phyloP scores from a whole-genome alignment of 2,329 filamentous ascomycete genomes.

The Ophiocordyceps unilateralis region DNA sequence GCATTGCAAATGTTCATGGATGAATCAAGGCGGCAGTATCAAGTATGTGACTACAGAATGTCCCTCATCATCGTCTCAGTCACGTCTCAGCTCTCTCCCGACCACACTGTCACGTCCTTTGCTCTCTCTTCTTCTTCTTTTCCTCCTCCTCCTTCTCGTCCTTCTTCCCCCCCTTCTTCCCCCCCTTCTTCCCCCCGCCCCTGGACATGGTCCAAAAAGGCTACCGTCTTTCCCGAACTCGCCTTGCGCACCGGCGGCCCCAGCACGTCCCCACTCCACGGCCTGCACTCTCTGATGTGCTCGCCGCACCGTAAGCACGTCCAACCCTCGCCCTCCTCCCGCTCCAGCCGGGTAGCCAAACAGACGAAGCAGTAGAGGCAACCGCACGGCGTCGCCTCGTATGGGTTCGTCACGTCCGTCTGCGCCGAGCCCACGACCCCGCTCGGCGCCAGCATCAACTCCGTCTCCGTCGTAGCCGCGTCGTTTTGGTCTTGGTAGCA shows the following conservation, averaged over 20 bases:
- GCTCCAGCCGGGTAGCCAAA: slow-evolving; percentile 73
- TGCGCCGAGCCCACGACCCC: slow-evolving; percentile 76
- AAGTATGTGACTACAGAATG: too few species aligned
- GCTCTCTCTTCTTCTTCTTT: not conserved
- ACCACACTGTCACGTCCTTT: too few species aligned
- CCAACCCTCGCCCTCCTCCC: slow-evolving; percentile 91
- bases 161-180: not conserved
- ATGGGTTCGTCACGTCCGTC: slow-evolving; percentile 92
- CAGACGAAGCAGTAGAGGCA: slow-evolving; percentile 96
- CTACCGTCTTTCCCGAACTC: slow-evolving; percentile 35
- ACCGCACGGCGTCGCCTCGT: slow-evolving; percentile 75
- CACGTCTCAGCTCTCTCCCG: not conserved
- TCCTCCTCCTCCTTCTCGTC: not conserved
- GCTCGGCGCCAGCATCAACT: slow-evolving; percentile 55
- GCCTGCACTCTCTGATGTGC: slow-evolving; percentile 65
- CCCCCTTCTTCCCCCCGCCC: slow-evolving; percentile 2
- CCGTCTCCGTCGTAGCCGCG: slow-evolving; percentile 50
- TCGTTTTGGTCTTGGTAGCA: slow-evolving; percentile 91
- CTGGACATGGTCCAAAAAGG: slow-evolving; percentile 38
- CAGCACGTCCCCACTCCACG: slow-evolving; percentile 83
- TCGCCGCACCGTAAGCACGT: slow-evolving; percentile 78
- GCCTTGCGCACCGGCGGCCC: slow-evolving; percentile 31
- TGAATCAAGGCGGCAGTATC: too few species aligned
- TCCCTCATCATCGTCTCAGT: too few species aligned
- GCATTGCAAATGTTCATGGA: too few species aligned